Percentiles rank a stretch among this genome's conserved stretches.
Conservation (phyloP, 2,329 filamentous ascomycete genomes). For the Elsinoe ampelina region DNA sequence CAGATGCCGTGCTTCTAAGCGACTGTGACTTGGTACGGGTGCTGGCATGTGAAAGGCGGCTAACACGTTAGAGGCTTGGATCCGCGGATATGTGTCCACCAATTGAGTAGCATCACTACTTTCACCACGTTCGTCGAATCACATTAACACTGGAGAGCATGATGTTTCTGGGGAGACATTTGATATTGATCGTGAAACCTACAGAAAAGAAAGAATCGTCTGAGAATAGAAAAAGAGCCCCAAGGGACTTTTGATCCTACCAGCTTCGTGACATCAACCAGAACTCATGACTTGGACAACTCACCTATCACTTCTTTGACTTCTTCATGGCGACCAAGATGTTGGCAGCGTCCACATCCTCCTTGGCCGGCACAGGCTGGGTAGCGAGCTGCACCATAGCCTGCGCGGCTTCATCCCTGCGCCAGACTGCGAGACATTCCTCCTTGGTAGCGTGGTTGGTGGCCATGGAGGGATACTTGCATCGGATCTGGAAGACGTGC, state of each 20-base stretch:
- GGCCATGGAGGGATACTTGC: background rate
- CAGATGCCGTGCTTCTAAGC: no score
- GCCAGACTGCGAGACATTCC: background rate
- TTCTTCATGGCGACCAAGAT: background rate
- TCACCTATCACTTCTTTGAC: background rate
- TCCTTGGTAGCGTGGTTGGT: background rate
- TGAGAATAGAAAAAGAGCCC: background rate
- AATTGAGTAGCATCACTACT: no score
- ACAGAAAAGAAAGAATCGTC: no score
- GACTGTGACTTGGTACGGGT: no score
- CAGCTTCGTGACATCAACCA: background rate
- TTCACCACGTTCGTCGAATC: no score
- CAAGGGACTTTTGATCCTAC: conserved; percentile 1
- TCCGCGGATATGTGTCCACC: no score
- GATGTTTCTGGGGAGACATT: no score
- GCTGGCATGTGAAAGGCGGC: no score
- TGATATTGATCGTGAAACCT: no score
- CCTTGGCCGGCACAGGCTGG: background rate
- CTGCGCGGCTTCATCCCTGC: background rate
- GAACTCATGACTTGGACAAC: background rate
- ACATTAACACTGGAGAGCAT: no score
- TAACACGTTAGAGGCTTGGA: no score
- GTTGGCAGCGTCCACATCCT: background rate
- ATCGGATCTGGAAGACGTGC: background rate
- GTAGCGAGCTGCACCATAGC: background rate